Evolutionary conservation across 495 filamentous ascomycete species (phyloP).

Genomic region (Chaetomidium leptoderma): DNA sequence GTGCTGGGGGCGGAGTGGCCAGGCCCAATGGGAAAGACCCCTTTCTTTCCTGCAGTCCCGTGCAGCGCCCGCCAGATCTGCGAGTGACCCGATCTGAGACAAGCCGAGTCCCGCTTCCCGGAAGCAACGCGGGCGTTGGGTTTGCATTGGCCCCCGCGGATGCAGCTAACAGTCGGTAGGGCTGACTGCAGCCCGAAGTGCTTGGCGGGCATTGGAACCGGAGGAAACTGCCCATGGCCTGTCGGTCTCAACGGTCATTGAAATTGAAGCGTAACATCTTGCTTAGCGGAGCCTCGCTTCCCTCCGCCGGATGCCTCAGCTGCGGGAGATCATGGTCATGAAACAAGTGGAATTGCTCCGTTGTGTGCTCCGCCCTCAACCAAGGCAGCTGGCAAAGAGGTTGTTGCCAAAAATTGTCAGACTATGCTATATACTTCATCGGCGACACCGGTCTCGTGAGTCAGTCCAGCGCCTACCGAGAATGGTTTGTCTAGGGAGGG

Average conservation of each 20-base stretch:
- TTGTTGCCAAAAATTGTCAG: no score
- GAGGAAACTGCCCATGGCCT: background rate
- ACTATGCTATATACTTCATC: no score
- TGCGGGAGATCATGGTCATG: background rate
- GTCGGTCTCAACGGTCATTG: background rate
- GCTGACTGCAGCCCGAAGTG: slow-evolving; percentile 1
- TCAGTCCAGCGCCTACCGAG: no score
- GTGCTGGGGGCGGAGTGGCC: background rate
- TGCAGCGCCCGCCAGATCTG: slow-evolving; percentile 6
- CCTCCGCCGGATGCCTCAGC: background rate
- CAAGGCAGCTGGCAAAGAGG: no score
- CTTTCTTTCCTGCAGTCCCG: background rate
- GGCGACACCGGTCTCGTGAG: no score
- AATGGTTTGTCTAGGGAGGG: no score
- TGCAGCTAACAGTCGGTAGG: background rate
- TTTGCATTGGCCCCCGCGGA: background rate
- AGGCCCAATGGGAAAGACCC: background rate
- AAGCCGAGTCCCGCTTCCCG: slow-evolving; percentile 2
- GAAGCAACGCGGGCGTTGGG: background rate
- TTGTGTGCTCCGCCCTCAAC: no score
- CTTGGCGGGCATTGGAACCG: background rate
- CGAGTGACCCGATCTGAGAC: background rate
- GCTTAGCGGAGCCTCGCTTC: no score
- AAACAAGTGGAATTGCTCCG: no score
- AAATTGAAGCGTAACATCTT: background rate